Conservation (phyloP, 768 basidiomycete species). For the Roridomyces roridus region DNA sequence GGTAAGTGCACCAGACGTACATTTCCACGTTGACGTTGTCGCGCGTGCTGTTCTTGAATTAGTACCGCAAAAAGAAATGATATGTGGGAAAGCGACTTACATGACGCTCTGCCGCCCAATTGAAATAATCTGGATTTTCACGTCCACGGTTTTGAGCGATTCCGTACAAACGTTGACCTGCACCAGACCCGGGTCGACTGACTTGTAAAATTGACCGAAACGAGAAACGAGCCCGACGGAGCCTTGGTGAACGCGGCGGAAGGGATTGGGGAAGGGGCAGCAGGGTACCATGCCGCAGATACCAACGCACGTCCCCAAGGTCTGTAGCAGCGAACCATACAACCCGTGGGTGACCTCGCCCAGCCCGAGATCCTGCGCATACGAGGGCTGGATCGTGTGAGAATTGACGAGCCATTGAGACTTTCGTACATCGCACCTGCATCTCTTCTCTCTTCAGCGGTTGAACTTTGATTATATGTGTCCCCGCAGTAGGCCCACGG, state of each 20-base stretch:
- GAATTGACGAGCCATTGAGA: neutral
- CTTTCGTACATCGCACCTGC: slow-evolving; percentile 65
- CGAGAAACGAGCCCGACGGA: slow-evolving; percentile 90
- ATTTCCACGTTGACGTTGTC: slow-evolving; percentile 97
- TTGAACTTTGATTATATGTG: slow-evolving; percentile 77
- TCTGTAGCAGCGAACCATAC: slow-evolving; percentile 83
- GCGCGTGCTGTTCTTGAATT: slow-evolving; percentile 59
- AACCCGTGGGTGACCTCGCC: slow-evolving; percentile 80
- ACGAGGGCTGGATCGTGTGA: slow-evolving; percentile 67
- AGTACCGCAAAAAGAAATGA: neutral
- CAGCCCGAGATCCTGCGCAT: slow-evolving; percentile 87
- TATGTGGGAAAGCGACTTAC: slow-evolving; percentile 34
- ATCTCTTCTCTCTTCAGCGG: slow-evolving; percentile 85
- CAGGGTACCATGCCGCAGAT: slow-evolving; percentile 80
- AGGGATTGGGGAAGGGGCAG: slow-evolving; percentile 85
- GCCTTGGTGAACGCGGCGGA: slow-evolving; percentile 88
- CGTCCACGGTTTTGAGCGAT: slow-evolving; percentile 83
- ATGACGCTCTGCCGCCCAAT: slow-evolving; percentile 91
- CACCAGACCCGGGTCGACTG: slow-evolving; percentile 91
- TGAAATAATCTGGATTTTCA: slow-evolving; percentile 93
- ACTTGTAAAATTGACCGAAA: slow-evolving; percentile 96
- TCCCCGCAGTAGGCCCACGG: neutral
- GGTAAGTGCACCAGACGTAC: slow-evolving; percentile 47
- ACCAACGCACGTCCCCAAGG: slow-evolving; percentile 71
- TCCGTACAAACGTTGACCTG: slow-evolving; percentile 97